Evolutionary conservation across 139 green algal genomes (phyloP).

Genomic region (Tetradesmus obliquus): DNA sequence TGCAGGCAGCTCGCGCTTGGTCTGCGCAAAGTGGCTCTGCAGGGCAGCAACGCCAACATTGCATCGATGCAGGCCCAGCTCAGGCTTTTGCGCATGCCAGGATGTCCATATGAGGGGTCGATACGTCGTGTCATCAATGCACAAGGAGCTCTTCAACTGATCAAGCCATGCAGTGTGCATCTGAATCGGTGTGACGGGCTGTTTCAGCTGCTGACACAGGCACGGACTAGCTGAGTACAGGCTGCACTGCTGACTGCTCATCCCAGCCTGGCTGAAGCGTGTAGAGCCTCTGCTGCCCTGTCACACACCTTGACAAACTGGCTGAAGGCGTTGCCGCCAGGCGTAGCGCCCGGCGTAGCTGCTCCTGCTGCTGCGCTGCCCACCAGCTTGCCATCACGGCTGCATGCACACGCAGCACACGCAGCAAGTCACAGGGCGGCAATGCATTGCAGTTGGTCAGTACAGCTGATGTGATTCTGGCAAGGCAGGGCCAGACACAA

Average conservation of each 20-base stretch:
- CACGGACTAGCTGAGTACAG: too few species aligned
- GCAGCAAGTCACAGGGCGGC: neutral
- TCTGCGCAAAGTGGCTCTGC: constrained; percentile 3
- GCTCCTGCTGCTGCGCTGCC: neutral
- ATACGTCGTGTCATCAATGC: too few species aligned
- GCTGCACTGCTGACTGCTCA: too few species aligned
- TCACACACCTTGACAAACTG: constrained; percentile 10
- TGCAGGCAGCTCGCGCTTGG: constrained; percentile 24
- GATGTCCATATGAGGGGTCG: too few species aligned
- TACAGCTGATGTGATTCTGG: neutral
- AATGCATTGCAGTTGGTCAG: neutral
- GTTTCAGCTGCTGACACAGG: too few species aligned
- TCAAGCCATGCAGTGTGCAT: too few species aligned
- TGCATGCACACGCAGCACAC: neutral
- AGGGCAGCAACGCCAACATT: neutral
- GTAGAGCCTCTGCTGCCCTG: neutral
- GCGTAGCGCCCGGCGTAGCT: neutral
- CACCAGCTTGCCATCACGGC: constrained; percentile 13
- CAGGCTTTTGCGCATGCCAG: too few species aligned
- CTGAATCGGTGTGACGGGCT: too few species aligned
- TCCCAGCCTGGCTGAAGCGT: too few species aligned
- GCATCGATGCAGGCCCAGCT: too few species aligned
- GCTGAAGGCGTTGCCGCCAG: constrained; percentile 27
- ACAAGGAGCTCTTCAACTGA: too few species aligned
- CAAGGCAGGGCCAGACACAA: too few species aligned